phyloP scores from a whole-genome alignment of 1,284 basidiomycete genomes.

The Trichosporon asahii region DNA sequence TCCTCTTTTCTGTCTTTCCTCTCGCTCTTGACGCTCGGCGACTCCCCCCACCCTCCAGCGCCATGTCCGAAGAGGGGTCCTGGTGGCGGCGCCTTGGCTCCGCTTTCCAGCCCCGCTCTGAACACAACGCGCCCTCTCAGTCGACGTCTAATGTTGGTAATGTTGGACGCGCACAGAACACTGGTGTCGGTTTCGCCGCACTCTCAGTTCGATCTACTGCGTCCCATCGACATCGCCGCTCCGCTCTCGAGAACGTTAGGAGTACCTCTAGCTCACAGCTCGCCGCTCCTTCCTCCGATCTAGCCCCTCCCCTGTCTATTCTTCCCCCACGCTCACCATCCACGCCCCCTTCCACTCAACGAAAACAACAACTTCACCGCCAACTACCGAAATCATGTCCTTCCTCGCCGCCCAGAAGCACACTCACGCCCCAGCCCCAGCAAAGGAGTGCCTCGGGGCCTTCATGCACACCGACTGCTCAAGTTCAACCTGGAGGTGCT shows the following conservation, averaged over 20 bases:
- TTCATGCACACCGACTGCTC: neutral
- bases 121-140: neutral
- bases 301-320: neutral
- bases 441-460: neutral
- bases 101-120: neutral
- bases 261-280: neutral
- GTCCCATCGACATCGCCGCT: slow-evolving; percentile 2
- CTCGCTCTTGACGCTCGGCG: neutral
- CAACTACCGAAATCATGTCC: neutral
- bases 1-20: neutral
- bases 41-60: neutral
- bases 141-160: neutral
- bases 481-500: neutral
- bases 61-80: slow-evolving; percentile 6
- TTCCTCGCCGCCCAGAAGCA: slow-evolving; percentile 3
- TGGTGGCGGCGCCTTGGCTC: slow-evolving; percentile 9
- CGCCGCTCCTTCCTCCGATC: neutral
- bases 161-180: neutral
- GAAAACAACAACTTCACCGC: neutral
- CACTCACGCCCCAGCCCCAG: neutral
- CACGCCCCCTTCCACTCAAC: neutral
- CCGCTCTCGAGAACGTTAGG: neutral
- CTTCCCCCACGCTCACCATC: neutral
- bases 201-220: neutral
- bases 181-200: neutral